phyloP scores from a whole-genome alignment of 2,329 filamentous ascomycete species.

The Ilyonectria robusta region DNA sequence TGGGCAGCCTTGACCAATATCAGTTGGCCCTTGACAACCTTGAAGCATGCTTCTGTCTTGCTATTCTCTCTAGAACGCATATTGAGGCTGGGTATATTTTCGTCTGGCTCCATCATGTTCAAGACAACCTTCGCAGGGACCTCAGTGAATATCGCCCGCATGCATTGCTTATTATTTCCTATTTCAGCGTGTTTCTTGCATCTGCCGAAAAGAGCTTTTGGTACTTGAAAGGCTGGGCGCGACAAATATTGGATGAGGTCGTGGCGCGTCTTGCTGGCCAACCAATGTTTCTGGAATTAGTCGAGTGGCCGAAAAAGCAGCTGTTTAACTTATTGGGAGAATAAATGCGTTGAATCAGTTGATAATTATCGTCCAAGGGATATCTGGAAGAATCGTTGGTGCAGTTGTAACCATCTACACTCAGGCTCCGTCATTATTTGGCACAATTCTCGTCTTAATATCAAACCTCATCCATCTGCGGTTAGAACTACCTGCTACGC shows the following conservation, averaged over 20 bases:
- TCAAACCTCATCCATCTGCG: no score
- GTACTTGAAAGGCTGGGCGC: conserved; percentile 45
- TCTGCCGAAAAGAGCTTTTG: conserved; percentile 44
- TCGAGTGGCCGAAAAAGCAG: conserved; percentile 42
- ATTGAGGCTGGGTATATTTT: conserved; percentile 37
- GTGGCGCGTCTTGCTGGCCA: conserved; percentile 33
- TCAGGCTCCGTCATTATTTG: no score
- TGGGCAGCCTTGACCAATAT: neutral
- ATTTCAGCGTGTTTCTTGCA: conserved; percentile 43
- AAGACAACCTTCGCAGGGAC: conserved; percentile 43
- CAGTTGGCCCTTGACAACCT: neutral
- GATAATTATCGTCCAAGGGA: neutral
- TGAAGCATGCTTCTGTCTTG: neutral
- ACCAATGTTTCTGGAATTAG: conserved; percentile 32
- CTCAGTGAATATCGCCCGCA: conserved; percentile 38
- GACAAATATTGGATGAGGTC: conserved; percentile 33
- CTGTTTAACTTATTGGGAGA: neutral
- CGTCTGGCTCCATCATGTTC: conserved; percentile 42
- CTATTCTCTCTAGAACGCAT: neutral
- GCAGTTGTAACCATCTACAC: no score
- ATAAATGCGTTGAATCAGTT: neutral
- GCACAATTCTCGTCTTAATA: no score
- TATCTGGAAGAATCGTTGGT: neutral
- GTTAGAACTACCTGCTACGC: no score
- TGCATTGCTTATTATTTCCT: conserved; percentile 44